phyloP scores from a whole-genome alignment of 2,329 filamentous ascomycete species.

The Emergomyces pasteurianus region DNA sequence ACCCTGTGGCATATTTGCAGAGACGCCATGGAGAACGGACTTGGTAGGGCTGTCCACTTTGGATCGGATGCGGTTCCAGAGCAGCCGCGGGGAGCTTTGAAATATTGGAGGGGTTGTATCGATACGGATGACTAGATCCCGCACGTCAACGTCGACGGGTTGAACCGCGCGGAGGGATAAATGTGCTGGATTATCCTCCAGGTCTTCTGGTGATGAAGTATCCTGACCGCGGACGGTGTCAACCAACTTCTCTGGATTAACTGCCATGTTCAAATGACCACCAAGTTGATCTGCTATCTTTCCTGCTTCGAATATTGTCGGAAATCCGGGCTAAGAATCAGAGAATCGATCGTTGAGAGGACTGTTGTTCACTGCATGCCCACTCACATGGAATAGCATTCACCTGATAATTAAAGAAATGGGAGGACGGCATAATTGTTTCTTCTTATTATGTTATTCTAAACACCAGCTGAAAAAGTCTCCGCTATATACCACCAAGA shows the following conservation, averaged over 20 bases:
- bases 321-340: neutral
- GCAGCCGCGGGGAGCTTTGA: constrained; percentile 20
- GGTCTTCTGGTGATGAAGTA: neutral
- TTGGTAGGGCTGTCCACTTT: constrained; percentile 23
- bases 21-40: constrained; percentile 50
- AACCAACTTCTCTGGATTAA: constrained; percentile 4
- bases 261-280: neutral
- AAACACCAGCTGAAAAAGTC: neutral
- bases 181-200: constrained; percentile 7
- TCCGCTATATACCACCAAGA: neutral
- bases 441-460: neutral
- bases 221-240: constrained; percentile 9
- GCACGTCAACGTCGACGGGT: constrained; percentile 28
- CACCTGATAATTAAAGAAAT: neutral
- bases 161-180: constrained; percentile 31
- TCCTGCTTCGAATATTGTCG: too few relatives aligned
- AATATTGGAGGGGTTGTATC: constrained; percentile 23
- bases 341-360: neutral
- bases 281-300: neutral
- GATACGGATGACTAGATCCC: constrained; percentile 22
- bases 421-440: neutral
- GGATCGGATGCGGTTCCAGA: constrained; percentile 22
- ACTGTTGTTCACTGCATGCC: neutral
- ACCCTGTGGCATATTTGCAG: constrained; percentile 51
- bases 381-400: neutral